Base-by-base conservation (phyloP, 352 stramenopile genomes). In the Globisporangium camurandrum region DNA sequence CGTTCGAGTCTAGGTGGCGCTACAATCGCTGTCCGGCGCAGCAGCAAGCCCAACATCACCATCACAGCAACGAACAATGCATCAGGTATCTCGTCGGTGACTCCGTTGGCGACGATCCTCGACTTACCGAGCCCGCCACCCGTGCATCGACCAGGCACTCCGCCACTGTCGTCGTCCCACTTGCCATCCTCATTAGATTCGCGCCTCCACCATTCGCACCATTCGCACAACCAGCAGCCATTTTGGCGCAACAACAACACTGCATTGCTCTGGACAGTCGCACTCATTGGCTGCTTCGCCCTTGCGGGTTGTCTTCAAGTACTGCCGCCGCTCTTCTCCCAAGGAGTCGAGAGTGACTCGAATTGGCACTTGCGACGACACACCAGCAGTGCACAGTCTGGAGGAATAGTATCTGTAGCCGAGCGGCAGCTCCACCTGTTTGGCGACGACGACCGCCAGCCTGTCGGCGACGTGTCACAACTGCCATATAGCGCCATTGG, bases 401-500 rank as follows among this genome's bases (percentile, higher is more conserved):
- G 2, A 5, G 22, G 2, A 22, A 24, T 2, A 37, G 23, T 17
- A 14, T 4, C n/a, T 49, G 16, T 46, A 64, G 30, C 56, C 38
- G 20, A 19, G 7, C 63, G 71, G 5, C 52, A 58, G 2, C 64
- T 86, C 36, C 69, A 49, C 24, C 49, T 87, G 24, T 82, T 85
- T 45, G 67, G 62, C 19, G 48, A 54, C 4, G 71, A 86, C 46
- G 68, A 64, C 17, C 65, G 69, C 17, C 49, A 54, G 1, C 52
- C 53, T 10, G 66, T 86, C 28, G 60, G 54, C 3, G 59, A 79
- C 38, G 27, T 64, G 14, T 67, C 40, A 0, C 20, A 50, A 4
- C 79, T 65, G n/a, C 75, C 73, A 1, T 88, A 88, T 54, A 73
- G 50, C 43, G 63, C 73, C 0, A 56, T 88, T 10, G 75, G 75